These are phyloP conservation scores for Prillingera fragicola DNA, from an alignment of 1,284 basidiomycete species.

Conservation along the genomic window DNA sequence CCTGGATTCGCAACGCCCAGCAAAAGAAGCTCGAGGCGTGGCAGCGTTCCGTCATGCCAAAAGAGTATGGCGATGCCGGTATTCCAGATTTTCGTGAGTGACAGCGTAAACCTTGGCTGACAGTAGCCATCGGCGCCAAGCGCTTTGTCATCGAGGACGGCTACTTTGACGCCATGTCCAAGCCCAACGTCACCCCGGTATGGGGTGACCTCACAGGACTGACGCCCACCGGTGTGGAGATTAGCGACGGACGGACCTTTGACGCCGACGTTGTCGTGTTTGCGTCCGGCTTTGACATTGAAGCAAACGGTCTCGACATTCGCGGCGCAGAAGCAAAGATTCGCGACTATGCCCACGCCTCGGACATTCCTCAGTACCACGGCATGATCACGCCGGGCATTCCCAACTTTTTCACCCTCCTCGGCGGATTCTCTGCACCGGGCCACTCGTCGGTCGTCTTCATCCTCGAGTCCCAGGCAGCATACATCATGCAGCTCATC, in stretches of 20 bases:
- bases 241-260: conserved; percentile 16
- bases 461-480: conserved; percentile 14
- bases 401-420: conserved; percentile 16
- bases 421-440: conserved; percentile 12
- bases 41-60: conserved; percentile 10
- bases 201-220: conserved; percentile 7
- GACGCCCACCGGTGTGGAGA: conserved; percentile 6
- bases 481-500: conserved; percentile 12
- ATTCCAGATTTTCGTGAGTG: conserved; percentile 25
- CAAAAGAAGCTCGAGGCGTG: background rate
- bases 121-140: conserved; percentile 25
- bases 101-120: background rate
- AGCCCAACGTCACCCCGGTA: conserved; percentile 22
- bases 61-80: conserved; percentile 11
- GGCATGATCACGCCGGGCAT: conserved; percentile 12
- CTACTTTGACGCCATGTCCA: conserved; percentile 24
- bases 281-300: conserved; percentile 8
- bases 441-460: conserved; percentile 5
- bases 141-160: conserved; percentile 26
- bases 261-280: conserved; percentile 22
- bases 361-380: conserved; percentile 2
- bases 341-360: background rate
- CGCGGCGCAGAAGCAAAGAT: conserved; percentile 2
- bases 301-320: conserved; percentile 1
- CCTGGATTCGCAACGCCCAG: background rate